Evolutionary conservation across 495 filamentous ascomycete species (phyloP).

Genomic region (Clavariopsis aquatica): DNA sequence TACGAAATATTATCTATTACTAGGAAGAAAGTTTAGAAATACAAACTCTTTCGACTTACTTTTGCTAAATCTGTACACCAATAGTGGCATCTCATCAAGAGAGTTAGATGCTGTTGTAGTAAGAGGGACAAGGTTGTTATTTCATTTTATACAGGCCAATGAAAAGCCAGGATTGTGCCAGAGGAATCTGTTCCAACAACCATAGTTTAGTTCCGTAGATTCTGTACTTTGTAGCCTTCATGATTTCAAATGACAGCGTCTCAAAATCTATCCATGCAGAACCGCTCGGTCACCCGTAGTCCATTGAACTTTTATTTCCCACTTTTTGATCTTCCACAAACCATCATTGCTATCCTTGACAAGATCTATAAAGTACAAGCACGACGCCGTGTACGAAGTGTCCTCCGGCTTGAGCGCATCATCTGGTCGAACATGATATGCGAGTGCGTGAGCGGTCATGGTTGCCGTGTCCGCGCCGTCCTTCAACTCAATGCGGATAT

Average conservation of each 20-base stretch:
- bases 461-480: constrained; percentile 30
- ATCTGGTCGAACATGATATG: constrained; percentile 34
- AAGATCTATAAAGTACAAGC: constrained; percentile 29
- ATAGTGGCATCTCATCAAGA: too few relatives aligned
- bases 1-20: too few relatives aligned
- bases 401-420: constrained; percentile 29
- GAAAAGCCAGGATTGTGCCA: too few relatives aligned
- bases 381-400: constrained; percentile 19
- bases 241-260: constrained; percentile 3
- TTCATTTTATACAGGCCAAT: too few relatives aligned
- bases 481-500: constrained; percentile 37
- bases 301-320: constrained; percentile 33
- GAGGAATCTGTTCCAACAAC: too few relatives aligned
- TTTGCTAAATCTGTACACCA: too few relatives aligned
- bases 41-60: too few relatives aligned
- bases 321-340: constrained; percentile 39
- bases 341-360: constrained; percentile 32
- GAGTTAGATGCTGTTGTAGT: too few relatives aligned
- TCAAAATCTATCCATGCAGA: constrained; percentile 8
- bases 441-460: constrained; percentile 27
- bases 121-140: too few relatives aligned
- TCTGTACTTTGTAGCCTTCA: constrained; percentile 17
- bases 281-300: constrained; percentile 33
- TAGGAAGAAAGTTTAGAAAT: too few relatives aligned
- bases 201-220: too few relatives aligned